Base-by-base conservation (phyloP, 2,329 filamentous ascomycete species). In the Tothia fuscella region DNA sequence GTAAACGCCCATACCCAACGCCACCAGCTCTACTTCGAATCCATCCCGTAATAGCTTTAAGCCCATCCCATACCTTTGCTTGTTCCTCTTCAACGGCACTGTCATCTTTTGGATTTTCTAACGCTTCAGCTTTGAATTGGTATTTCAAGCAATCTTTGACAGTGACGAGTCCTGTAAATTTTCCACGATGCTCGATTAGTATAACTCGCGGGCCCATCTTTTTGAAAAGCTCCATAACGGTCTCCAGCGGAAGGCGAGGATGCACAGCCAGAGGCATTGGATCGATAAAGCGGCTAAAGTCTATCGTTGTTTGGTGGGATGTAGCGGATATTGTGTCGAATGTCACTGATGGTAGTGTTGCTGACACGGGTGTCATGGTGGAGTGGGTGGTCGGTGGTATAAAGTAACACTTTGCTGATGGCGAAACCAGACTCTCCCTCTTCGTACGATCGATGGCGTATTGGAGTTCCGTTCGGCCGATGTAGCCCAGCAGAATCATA, bases 91-190 rank as follows among this genome's bases (percentile, higher is more conserved):
- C 75, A 45, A 76, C 71, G 25, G 67, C 60, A 33, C 71, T 64
- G 44, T 80, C 75, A 24, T 76, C 71, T 45, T 74, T 71, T 3
- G 75, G 76, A 51, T 84, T 79, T 61, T 91, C 87, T 31, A 82
- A 77, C 6, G 84, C 84, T 60, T 98, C 91, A 1, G 83, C 85
- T 66, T 91, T 93, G 73, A 96, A 94, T 60, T 98, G 89, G 55
- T 93, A 96, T 58, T 91, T 93, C 43, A 98, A 66, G 51, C 91
- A 96, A 58, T 98, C 91, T 60, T 98, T 98, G 47, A 95, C 83
- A 0, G 91, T 98, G 1, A 98, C 84, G 0, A 98, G 70, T 0
- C 91, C 91, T 0, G 74, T 76, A 2, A 98, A 71, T 38, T 76
- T 76, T 12, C 91, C 91, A 45, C 84, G 82, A 56, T 94, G 82